Conservation (phyloP, 1,139 yeast species). For the Suhomyces terraborum region DNA sequence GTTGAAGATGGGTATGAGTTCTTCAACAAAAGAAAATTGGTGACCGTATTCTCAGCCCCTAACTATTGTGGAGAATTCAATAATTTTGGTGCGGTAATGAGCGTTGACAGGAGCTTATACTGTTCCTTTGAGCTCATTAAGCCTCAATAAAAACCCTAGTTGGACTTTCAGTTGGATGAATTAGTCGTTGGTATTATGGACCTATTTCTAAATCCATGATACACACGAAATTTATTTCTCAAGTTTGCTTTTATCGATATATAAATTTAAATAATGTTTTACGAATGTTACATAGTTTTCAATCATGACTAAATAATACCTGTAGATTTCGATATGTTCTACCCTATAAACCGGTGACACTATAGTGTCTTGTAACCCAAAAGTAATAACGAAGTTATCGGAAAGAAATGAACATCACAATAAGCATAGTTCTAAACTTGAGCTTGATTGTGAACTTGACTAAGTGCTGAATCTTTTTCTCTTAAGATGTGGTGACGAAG, state of each 20-base stretch:
- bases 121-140: slow-evolving; percentile 84
- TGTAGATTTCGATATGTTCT: slow-evolving; percentile 1
- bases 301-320: neutral
- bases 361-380: neutral
- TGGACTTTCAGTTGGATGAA: slow-evolving; percentile 5
- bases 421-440: no score
- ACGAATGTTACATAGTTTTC: slow-evolving; percentile 1
- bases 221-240: slow-evolving; percentile 13
- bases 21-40: slow-evolving; percentile 73
- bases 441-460: no score
- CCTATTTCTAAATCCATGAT: slow-evolving; percentile 6
- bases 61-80: slow-evolving; percentile 91
- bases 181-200: slow-evolving; percentile 11
- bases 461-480: slow-evolving; percentile 21
- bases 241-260: slow-evolving; percentile 1
- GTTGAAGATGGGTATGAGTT: slow-evolving; percentile 93
- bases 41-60: slow-evolving; percentile 85
- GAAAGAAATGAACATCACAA: neutral
- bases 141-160: slow-evolving; percentile 45
- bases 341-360: slow-evolving; percentile 5
- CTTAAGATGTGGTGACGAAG: slow-evolving; percentile 42
- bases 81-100: slow-evolving; percentile 90
- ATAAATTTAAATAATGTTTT: slow-evolving; percentile 4
- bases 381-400: neutral
- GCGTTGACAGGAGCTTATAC: slow-evolving; percentile 71